A percentile compares a stretch with the other conserved stretches of the same genome.
phyloP scores from a whole-genome alignment of 78 protist genomes.

The Dictyostelium capitatum region DNA sequence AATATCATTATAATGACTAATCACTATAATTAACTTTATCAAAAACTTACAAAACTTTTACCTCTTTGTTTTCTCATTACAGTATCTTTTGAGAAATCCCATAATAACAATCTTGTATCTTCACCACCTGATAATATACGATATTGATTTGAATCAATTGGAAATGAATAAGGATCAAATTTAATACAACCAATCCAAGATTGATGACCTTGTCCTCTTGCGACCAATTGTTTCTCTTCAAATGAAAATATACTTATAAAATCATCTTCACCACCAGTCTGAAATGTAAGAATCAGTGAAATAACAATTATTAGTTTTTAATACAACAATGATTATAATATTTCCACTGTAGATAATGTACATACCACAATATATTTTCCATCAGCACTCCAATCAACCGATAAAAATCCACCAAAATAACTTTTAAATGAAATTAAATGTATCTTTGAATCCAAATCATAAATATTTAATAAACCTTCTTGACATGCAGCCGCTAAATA shows the following conservation, averaged over 20 bases:
- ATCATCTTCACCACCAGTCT: slow-evolving; percentile 87
- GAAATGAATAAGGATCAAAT: slow-evolving; percentile 46
- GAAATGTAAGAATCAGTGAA: not conserved
- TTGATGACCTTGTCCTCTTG: slow-evolving; percentile 81
- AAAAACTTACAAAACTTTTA: slow-evolving; percentile 20
- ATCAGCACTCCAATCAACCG: slow-evolving; percentile 82
- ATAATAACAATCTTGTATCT: slow-evolving; percentile 73
- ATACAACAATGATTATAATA: not conserved
- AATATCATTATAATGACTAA: not conserved
- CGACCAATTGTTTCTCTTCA: slow-evolving; percentile 26
- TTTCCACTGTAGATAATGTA: not conserved
- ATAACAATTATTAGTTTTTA: not conserved
- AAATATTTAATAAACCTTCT: slow-evolving; percentile 69
- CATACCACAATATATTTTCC: slow-evolving; percentile 71
- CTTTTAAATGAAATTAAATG: slow-evolving; percentile 26
- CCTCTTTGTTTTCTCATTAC: slow-evolving; percentile 61
- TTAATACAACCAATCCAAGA: slow-evolving; percentile 81
- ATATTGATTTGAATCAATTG: slow-evolving; percentile 9
- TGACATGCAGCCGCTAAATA: slow-evolving; percentile 63
- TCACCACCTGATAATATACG: slow-evolving; percentile 77
- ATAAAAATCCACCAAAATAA: slow-evolving; percentile 83
- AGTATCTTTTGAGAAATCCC: slow-evolving; percentile 68
- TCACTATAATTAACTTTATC: not conserved
- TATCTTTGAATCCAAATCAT: slow-evolving; percentile 10
- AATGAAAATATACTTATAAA: slow-evolving; percentile 76